These are phyloP conservation scores for Aspergillus costaricaensis DNA, from an alignment of 2,329 filamentous ascomycete species.

Conservation along the genomic window DNA sequence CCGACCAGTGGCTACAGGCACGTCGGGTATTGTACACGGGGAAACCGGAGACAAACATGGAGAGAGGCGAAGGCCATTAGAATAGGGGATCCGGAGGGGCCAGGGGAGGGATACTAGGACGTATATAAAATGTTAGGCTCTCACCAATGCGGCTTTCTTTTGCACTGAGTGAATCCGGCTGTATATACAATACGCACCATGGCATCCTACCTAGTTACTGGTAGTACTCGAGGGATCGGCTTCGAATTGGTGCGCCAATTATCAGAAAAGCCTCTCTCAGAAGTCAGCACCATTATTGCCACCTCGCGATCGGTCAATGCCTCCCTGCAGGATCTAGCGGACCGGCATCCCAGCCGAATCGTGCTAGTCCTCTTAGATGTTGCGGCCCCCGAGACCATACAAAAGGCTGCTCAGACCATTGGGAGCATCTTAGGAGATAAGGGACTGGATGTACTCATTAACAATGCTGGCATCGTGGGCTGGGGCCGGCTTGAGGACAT, in stretches of 20 bases:
- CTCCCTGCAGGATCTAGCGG: constrained; percentile 38
- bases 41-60: too few species aligned
- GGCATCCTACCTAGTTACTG: constrained; percentile 43
- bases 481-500: constrained; percentile 25
- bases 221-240: constrained; percentile 41
- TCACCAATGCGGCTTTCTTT: neutral
- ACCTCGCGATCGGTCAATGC: constrained; percentile 40
- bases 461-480: constrained; percentile 44
- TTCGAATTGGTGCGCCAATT: constrained; percentile 37
- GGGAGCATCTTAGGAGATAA: constrained; percentile 37
- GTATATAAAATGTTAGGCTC: neutral
- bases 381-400: constrained; percentile 36
- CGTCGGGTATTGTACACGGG: too few species aligned
- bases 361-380: constrained; percentile 43
- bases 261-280: constrained; percentile 29
- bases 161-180: neutral
- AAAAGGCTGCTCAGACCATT: constrained; percentile 37
- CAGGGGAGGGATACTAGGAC: too few species aligned
- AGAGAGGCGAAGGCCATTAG: too few species aligned
- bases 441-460: constrained; percentile 51
- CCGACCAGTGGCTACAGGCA: too few species aligned
- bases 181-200: constrained; percentile 23
- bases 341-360: constrained; percentile 39
- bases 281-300: constrained; percentile 47
- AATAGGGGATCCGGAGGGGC: too few species aligned